These are phyloP conservation scores for Citeromyces nyonsensis DNA, from an alignment of 805 yeast species.

Conservation along the genomic window DNA sequence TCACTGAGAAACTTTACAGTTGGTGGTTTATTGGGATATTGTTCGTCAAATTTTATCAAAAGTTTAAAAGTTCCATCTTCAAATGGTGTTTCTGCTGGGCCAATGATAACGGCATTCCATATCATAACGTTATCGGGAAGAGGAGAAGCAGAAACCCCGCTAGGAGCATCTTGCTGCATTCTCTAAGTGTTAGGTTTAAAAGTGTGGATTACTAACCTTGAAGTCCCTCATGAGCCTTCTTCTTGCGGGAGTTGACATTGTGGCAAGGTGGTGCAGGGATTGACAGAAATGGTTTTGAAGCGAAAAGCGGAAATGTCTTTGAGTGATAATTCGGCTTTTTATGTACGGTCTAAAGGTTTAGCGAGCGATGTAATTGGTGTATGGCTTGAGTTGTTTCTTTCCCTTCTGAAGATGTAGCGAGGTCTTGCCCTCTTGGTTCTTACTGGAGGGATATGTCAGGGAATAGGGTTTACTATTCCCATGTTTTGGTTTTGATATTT, in stretches of 20 bases:
- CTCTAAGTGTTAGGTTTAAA: constrained; percentile 26
- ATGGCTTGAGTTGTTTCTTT: too few relatives aligned
- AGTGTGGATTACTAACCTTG: constrained; percentile 32
- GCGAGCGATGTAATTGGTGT: too few relatives aligned
- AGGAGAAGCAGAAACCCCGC: constrained; percentile 96
- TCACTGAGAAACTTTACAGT: constrained; percentile 78
- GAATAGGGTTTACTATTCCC: too few relatives aligned
- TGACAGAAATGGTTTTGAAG: too few relatives aligned
- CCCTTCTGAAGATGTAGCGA: too few relatives aligned
- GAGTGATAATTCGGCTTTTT: too few relatives aligned
- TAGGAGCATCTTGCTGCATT: constrained; percentile 96
- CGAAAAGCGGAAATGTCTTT: too few relatives aligned
- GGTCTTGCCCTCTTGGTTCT: too few relatives aligned
- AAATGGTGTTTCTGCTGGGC: constrained; percentile 94
- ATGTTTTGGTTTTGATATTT: too few relatives aligned
- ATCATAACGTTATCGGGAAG: constrained; percentile 94
- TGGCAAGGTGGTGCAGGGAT: constrained; percentile 2
- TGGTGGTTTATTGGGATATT: constrained; percentile 96
- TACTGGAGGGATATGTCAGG: too few relatives aligned
- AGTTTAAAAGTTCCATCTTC: constrained; percentile 95
- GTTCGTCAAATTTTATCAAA: constrained; percentile 83
- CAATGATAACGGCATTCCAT: constrained; percentile 96
- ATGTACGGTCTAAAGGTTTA: too few relatives aligned
- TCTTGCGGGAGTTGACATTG: constrained; percentile 96
- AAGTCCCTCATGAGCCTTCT: constrained; percentile 98